phyloP scores from a whole-genome alignment of 1,284 basidiomycete species.

The Rhodotorula glutinis region DNA sequence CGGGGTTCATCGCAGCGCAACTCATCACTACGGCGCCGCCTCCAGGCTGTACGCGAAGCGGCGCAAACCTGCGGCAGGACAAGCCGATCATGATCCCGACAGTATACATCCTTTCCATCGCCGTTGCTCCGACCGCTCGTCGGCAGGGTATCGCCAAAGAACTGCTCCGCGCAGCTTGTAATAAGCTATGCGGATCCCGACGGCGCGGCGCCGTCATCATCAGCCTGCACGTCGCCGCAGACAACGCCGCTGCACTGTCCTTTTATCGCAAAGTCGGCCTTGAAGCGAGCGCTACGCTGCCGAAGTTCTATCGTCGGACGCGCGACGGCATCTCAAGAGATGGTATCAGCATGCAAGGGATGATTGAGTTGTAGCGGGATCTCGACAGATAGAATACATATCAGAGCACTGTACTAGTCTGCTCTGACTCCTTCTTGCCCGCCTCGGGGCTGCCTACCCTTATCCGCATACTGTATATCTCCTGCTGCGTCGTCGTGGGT shows the following conservation, averaged over 20 bases:
- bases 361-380: not conserved
- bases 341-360: slow-evolving; percentile 17
- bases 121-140: slow-evolving; percentile 4
- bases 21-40: not conserved
- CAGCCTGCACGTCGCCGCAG: slow-evolving; percentile 20
- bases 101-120: slow-evolving; percentile 24
- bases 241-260: slow-evolving; percentile 3
- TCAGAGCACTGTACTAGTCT: not conserved
- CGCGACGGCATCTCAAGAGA: slow-evolving; percentile 3
- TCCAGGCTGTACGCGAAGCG: not conserved
- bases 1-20: slow-evolving; percentile 16
- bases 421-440: no score
- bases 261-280: slow-evolving; percentile 11
- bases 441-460: no score
- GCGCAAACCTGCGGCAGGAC: no score
- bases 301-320: slow-evolving; percentile 8
- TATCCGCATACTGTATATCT: no score
- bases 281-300: not conserved
- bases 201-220: not conserved
- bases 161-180: slow-evolving; percentile 1
- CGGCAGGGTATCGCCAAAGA: slow-evolving; percentile 9
- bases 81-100: not conserved
- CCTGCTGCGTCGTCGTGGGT: no score
- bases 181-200: not conserved
- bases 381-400: not conserved